Conservation (phyloP, 768 basidiomycete genomes). For the Mycena pura region DNA sequence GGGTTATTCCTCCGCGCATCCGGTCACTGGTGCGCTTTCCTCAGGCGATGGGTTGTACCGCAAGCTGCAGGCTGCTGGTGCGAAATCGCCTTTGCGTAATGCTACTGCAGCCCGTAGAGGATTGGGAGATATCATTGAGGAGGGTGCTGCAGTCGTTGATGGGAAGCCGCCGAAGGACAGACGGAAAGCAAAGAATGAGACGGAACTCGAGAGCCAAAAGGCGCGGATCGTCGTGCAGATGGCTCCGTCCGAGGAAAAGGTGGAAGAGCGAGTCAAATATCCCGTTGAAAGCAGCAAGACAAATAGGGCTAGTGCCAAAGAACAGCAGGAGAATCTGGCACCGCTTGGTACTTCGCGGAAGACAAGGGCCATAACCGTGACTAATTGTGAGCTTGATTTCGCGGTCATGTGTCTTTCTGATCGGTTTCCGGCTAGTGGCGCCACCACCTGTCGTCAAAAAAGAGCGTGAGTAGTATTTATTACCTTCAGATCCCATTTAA, state of each 20-base stretch:
- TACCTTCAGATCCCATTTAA: neutral
- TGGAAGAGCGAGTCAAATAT: slow-evolving; percentile 35
- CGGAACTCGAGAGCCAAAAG: slow-evolving; percentile 90
- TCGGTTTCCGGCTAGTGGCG: neutral
- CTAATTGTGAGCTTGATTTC: neutral
- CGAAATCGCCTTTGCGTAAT: slow-evolving; percentile 61
- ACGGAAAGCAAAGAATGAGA: slow-evolving; percentile 51
- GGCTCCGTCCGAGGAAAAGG: slow-evolving; percentile 60
- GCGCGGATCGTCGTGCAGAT: slow-evolving; percentile 94
- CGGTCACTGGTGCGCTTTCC: slow-evolving; percentile 14
- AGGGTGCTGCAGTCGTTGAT: slow-evolving; percentile 38
- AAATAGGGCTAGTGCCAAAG: neutral
- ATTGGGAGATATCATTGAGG: slow-evolving; percentile 52
- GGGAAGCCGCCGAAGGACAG: slow-evolving; percentile 40
- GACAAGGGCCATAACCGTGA: slow-evolving; percentile 6
- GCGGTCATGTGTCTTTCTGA: slow-evolving; percentile 5
- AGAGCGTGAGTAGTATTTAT: slow-evolving; percentile 1
- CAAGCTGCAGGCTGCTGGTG: slow-evolving; percentile 52
- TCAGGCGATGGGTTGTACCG: slow-evolving; percentile 38
- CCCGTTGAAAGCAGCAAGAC: slow-evolving; percentile 24
- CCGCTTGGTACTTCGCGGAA: slow-evolving; percentile 19
- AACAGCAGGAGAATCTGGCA: slow-evolving; percentile 24
- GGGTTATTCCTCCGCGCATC: slow-evolving; percentile 16
- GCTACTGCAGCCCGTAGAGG: slow-evolving; percentile 45
- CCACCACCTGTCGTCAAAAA: slow-evolving; percentile 7